Percentiles rank a stretch among this genome's conserved stretches.
phyloP scores from a whole-genome alignment of 257 asterid species.

The Forsythia viridissima region DNA sequence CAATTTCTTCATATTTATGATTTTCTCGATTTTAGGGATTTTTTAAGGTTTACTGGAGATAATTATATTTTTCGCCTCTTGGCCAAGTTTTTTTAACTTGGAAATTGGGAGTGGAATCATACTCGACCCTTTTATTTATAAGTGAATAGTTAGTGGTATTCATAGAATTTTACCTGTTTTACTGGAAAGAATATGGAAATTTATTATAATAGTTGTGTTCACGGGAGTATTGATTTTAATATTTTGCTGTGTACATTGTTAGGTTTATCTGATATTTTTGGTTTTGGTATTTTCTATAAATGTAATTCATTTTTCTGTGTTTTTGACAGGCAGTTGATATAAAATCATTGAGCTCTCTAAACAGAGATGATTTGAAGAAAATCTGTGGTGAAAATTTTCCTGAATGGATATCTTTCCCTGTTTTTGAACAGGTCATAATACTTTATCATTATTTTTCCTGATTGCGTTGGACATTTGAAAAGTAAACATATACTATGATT shows the following conservation, averaged over 20 bases:
- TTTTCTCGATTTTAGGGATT: not conserved
- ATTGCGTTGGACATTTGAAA: slow-evolving; percentile 14
- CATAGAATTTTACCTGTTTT: not conserved
- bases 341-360: slow-evolving; percentile 72
- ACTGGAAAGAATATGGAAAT: not conserved
- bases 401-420: slow-evolving; percentile 97
- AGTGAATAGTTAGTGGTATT: not conserved
- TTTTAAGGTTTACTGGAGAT: not conserved
- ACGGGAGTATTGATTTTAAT: not conserved
- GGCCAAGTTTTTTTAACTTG: not conserved
- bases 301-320: slow-evolving; percentile 23
- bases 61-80: not conserved
- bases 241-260: not conserved
- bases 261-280: not conserved
- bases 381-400: slow-evolving; percentile 95
- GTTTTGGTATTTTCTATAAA: not conserved
- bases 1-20: slow-evolving; percentile 2
- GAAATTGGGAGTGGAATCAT: not conserved
- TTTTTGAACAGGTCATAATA: slow-evolving; percentile 73
- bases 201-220: not conserved
- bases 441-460: slow-evolving; percentile 6
- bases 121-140: no score
- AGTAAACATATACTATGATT: slow-evolving; percentile 4
- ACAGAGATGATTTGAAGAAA: slow-evolving; percentile 86
- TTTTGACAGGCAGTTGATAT: slow-evolving; percentile 83